These are phyloP conservation scores for Trebouxia gelatinosa DNA, from an alignment of 163 green algal genomes.

Conservation along the genomic window DNA sequence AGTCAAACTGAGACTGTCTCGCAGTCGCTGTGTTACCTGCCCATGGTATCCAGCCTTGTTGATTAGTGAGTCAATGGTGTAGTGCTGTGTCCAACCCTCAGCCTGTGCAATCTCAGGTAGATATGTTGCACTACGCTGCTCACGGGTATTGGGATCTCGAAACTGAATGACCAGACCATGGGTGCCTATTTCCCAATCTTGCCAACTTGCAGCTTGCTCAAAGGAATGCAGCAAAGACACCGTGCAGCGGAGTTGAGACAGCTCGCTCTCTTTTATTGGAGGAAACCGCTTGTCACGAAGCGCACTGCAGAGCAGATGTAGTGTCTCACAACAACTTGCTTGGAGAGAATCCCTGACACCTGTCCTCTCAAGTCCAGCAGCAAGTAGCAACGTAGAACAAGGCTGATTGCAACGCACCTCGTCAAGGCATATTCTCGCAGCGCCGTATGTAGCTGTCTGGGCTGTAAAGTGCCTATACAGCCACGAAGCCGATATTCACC, in stretches of 20 bases:
- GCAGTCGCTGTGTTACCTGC: conserved; percentile 25
- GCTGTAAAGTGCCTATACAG: conserved; percentile 87
- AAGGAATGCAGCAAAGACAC: conserved; percentile 74
- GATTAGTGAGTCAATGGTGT: conserved; percentile 65
- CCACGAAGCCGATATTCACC: conserved; percentile 60
- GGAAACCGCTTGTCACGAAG: conserved; percentile 70
- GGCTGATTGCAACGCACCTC: conserved; percentile 38
- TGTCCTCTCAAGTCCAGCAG: no score
- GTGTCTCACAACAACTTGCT: no score
- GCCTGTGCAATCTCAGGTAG: conserved; percentile 70
- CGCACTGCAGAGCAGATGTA: conserved; percentile 47
- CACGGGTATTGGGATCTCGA: conserved; percentile 31
- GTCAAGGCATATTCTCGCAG: conserved; percentile 81
- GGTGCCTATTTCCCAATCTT: conserved; percentile 66
- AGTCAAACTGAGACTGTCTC: conserved; percentile 35
- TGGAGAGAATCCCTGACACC: not conserved
- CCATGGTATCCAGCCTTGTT: conserved; percentile 62
- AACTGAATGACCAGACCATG: conserved; percentile 74
- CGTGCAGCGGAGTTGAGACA: conserved; percentile 60
- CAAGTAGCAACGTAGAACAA: no score
- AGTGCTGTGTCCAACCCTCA: conserved; percentile 51
- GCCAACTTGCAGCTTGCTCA: conserved; percentile 51
- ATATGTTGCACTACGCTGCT: conserved; percentile 66
- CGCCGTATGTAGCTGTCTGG: conserved; percentile 58
- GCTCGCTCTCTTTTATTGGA: conserved; percentile 58